phyloP scores from a whole-genome alignment of 1,139 yeast genomes.

The Geotrichum europaeum region DNA sequence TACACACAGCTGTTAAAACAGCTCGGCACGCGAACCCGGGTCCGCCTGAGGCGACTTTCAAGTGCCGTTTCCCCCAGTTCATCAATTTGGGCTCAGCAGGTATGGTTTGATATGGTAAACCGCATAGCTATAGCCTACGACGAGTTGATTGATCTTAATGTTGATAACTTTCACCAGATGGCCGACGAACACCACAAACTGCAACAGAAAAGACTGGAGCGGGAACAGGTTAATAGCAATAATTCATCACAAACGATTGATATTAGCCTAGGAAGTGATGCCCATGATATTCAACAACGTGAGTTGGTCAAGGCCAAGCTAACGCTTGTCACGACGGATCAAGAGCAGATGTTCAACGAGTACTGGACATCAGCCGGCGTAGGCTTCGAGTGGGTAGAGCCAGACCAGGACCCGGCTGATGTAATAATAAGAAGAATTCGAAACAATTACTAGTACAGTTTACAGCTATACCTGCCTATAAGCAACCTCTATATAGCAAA shows the following conservation, averaged over 20 bases:
- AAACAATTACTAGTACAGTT: not conserved
- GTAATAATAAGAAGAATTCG: slow-evolving; percentile 1
- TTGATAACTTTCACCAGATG: slow-evolving; percentile 16
- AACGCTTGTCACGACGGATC: slow-evolving; percentile 7
- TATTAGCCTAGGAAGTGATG: not conserved
- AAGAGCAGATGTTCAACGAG: slow-evolving; percentile 39
- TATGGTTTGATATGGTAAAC: slow-evolving; percentile 5
- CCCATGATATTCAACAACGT: not conserved
- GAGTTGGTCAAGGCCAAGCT: slow-evolving; percentile 6
- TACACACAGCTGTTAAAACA: not conserved
- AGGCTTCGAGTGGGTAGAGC: slow-evolving; percentile 75
- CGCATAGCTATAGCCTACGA: slow-evolving; percentile 13
- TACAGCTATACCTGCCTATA: no score
- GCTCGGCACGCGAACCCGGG: not conserved
- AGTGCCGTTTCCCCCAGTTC: not conserved
- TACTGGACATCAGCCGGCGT: slow-evolving; percentile 75
- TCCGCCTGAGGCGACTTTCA: not conserved
- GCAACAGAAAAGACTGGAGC: not conserved
- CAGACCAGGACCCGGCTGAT: slow-evolving; percentile 70
- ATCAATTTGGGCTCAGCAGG: not conserved
- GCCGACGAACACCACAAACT: slow-evolving; percentile 3
- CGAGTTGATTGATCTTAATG: slow-evolving; percentile 17
- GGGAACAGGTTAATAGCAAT: not conserved
- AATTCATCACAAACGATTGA: not conserved
- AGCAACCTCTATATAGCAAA: no score